Evolutionary conservation across 1,284 basidiomycete species (phyloP).

Genomic region (Afroboletus lepidellus): DNA sequence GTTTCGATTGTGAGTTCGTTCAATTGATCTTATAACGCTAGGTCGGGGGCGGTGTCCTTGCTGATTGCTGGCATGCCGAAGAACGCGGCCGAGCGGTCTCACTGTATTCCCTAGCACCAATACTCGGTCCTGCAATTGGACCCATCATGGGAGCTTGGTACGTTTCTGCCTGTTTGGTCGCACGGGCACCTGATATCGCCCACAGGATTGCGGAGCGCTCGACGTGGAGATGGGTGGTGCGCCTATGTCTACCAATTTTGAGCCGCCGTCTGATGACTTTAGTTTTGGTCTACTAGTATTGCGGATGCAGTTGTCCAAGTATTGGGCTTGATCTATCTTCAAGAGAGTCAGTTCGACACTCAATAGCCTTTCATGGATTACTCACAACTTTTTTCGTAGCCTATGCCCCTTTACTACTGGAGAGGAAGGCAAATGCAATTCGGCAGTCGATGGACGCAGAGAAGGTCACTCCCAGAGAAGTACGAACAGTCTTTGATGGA

Average conservation of each 20-base stretch:
- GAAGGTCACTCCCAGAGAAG: slow-evolving; percentile 36
- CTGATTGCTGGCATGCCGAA: slow-evolving; percentile 69
- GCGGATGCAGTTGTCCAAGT: slow-evolving; percentile 49
- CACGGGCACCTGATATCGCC: background rate
- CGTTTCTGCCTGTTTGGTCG: slow-evolving; percentile 3
- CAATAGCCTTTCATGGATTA: background rate
- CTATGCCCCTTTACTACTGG: slow-evolving; percentile 60
- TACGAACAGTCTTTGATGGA: slow-evolving; percentile 48
- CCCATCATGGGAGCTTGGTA: slow-evolving; percentile 62
- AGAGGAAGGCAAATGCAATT: slow-evolving; percentile 54
- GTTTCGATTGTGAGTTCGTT: background rate
- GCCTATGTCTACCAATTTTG: slow-evolving; percentile 31
- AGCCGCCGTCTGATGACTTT: background rate
- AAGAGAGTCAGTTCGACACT: slow-evolving; percentile 51
- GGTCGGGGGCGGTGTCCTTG: slow-evolving; percentile 53
- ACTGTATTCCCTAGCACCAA: slow-evolving; percentile 62
- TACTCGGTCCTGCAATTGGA: slow-evolving; percentile 61
- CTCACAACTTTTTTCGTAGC: slow-evolving; percentile 37
- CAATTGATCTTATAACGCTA: slow-evolving; percentile 18
- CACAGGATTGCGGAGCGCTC: slow-evolving; percentile 54
- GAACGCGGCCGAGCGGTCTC: slow-evolving; percentile 67
- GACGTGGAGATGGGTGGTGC: slow-evolving; percentile 64
- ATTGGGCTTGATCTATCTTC: slow-evolving; percentile 55
- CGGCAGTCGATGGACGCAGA: slow-evolving; percentile 44
- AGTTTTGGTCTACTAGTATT: slow-evolving; percentile 66